Percentiles rank a stretch among this genome's conserved stretches.
Conservation (phyloP, 805 yeast species). For the Lachancea kluyveri region DNA sequence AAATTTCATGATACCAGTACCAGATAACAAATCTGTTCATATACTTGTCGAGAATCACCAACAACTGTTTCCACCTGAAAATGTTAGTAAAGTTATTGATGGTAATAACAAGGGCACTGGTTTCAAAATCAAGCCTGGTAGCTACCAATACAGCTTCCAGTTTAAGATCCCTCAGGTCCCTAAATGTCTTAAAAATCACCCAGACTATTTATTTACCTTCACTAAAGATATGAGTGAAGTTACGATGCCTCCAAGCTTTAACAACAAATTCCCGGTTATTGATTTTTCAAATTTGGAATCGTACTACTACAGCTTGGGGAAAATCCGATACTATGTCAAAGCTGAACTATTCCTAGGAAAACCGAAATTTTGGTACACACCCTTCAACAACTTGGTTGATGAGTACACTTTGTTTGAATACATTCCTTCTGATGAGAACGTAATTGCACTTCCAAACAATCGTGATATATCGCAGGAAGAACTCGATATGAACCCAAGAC, state of each 20-base stretch:
- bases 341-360: slow-evolving; percentile 26
- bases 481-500: slow-evolving; percentile 1
- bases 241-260: slow-evolving; percentile 27
- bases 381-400: slow-evolving; percentile 21
- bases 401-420: slow-evolving; percentile 19
- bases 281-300: slow-evolving; percentile 22
- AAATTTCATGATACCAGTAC: slow-evolving; percentile 23
- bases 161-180: slow-evolving; percentile 25
- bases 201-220: slow-evolving; percentile 16
- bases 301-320: slow-evolving; percentile 25
- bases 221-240: slow-evolving; percentile 15
- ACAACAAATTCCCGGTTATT: slow-evolving; percentile 20
- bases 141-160: slow-evolving; percentile 21
- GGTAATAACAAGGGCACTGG: slow-evolving; percentile 26
- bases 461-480: slow-evolving; percentile 2
- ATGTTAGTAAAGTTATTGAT: slow-evolving; percentile 27
- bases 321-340: slow-evolving; percentile 23
- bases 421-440: no score
- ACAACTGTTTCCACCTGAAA: slow-evolving; percentile 29
- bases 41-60: slow-evolving; percentile 11
- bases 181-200: slow-evolving; percentile 22
- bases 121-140: slow-evolving; percentile 25
- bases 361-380: slow-evolving; percentile 24
- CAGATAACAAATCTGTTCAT: slow-evolving; percentile 24
- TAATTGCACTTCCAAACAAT: no score